Conservation (phyloP, 495 filamentous ascomycete species). For the Penicillium canescens region DNA sequence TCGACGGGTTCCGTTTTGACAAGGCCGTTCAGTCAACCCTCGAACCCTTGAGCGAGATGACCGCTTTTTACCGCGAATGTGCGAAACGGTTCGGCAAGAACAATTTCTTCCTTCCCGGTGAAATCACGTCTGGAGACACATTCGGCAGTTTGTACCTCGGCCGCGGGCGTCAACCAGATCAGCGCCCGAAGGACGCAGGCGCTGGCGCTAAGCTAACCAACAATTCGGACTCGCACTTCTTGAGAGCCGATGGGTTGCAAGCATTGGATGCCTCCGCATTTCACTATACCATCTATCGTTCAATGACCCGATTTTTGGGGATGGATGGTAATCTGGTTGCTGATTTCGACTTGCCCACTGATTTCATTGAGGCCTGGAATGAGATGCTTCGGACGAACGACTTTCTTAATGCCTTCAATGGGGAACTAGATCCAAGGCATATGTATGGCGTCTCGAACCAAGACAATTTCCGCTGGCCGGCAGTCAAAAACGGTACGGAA, state of each 20-base stretch:
- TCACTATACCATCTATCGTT: conserved; percentile 52
- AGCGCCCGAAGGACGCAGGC: conserved; percentile 31
- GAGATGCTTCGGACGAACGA: conserved; percentile 46
- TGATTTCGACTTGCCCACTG: conserved; percentile 36
- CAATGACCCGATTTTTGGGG: conserved; percentile 48
- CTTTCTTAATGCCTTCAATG: conserved; percentile 49
- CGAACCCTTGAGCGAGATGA: conserved; percentile 45
- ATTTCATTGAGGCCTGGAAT: conserved; percentile 48
- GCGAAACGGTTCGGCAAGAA: conserved; percentile 40
- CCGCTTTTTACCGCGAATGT: conserved; percentile 39
- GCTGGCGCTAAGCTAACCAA: conserved; percentile 37
- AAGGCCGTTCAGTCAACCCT: conserved; percentile 49
- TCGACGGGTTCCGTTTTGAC: conserved; percentile 52
- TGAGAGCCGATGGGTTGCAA: conserved; percentile 33
- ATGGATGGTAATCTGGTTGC: conserved; percentile 49
- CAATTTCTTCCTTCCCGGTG: conserved; percentile 53
- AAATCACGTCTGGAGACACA: conserved; percentile 42
- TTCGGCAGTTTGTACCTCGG: conserved; percentile 39
- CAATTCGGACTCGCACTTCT: conserved; percentile 24
- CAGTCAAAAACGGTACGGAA: conserved; percentile 47
- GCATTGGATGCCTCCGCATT: conserved; percentile 48
- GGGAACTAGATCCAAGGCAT: conserved; percentile 51
- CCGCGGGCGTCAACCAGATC: conserved; percentile 36
- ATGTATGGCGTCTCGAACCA: conserved; percentile 54
- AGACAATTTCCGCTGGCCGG: conserved; percentile 55